phyloP scores from a whole-genome alignment of 2,329 filamentous ascomycete species.

The Penicillium sp. region DNA sequence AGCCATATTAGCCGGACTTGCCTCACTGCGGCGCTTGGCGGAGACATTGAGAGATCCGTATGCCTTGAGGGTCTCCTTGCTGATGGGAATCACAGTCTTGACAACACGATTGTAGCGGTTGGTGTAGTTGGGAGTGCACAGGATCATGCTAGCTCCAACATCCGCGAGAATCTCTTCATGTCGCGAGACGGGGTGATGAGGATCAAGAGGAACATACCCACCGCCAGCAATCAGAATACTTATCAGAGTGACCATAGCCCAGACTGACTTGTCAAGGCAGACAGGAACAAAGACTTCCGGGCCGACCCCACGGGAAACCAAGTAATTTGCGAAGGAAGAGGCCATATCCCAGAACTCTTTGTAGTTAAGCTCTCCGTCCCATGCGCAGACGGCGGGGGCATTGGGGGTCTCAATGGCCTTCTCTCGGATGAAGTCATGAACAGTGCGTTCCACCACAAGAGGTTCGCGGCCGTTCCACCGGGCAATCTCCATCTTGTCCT shows the following conservation, averaged over 20 bases:
- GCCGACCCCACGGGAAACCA: conserved; percentile 31
- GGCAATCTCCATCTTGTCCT: conserved; percentile 33
- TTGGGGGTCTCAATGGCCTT: conserved; percentile 25
- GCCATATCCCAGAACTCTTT: conserved; percentile 29
- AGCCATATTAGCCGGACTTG: conserved; percentile 29
- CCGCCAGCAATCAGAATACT: conserved; percentile 35
- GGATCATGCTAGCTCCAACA: conserved; percentile 31
- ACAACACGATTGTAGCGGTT: conserved; percentile 29
- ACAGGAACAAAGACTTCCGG: conserved; percentile 34
- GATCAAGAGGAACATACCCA: conserved; percentile 35
- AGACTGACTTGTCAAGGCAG: conserved; percentile 36
- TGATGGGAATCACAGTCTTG: conserved; percentile 33
- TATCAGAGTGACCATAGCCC: conserved; percentile 34
- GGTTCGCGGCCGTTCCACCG: conserved; percentile 32
- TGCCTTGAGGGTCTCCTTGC: conserved; percentile 31
- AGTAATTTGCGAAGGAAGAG: conserved; percentile 30
- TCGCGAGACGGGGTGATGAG: conserved; percentile 33
- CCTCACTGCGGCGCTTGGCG: background rate
- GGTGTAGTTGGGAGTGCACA: conserved; percentile 33
- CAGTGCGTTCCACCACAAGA: conserved; percentile 26
- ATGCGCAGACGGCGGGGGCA: conserved; percentile 34
- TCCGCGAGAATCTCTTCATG: conserved; percentile 35
- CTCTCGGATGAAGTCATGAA: conserved; percentile 34
- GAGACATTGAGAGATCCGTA: conserved; percentile 20
- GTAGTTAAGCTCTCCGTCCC: conserved; percentile 37